phyloP scores from a whole-genome alignment of 2,329 filamentous ascomycete genomes.

The Acrodontium crateriforme region DNA sequence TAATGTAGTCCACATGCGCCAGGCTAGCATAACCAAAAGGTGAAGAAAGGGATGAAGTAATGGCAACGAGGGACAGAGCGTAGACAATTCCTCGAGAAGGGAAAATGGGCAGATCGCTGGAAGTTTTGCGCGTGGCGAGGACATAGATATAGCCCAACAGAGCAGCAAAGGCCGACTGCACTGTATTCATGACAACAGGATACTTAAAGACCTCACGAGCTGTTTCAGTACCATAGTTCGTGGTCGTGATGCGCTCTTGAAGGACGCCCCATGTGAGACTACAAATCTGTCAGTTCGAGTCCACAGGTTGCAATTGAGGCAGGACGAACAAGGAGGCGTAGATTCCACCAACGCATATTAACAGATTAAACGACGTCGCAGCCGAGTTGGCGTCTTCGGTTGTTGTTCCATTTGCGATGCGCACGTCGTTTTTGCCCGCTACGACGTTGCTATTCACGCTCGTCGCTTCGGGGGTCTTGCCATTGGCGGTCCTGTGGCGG shows the following conservation, averaged over 20 bases:
- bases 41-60: constrained; percentile 80
- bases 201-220: constrained; percentile 70
- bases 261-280: constrained; percentile 89
- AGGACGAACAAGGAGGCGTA: constrained; percentile 77
- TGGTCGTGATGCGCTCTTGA: constrained; percentile 95
- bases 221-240: constrained; percentile 54
- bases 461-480: constrained; percentile 7
- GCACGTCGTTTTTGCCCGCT: constrained; percentile 14
- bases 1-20: constrained; percentile 93
- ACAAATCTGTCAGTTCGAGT: constrained; percentile 1
- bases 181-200: constrained; percentile 88
- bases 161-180: constrained; percentile 83
- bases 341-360: constrained; percentile 84
- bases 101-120: constrained; percentile 49
- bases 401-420: constrained; percentile 4
- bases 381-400: constrained; percentile 9
- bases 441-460: constrained; percentile 8
- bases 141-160: constrained; percentile 73
- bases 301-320: background rate
- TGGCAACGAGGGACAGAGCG: constrained; percentile 69
- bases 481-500: constrained; percentile 15
- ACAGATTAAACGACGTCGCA: constrained; percentile 44
- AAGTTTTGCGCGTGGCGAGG: constrained; percentile 37
- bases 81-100: constrained; percentile 60
- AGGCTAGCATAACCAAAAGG: constrained; percentile 91